These are phyloP conservation scores for Clonostachys sp. DNA, from an alignment of 2,329 filamentous ascomycete genomes.

Conservation along the genomic window DNA sequence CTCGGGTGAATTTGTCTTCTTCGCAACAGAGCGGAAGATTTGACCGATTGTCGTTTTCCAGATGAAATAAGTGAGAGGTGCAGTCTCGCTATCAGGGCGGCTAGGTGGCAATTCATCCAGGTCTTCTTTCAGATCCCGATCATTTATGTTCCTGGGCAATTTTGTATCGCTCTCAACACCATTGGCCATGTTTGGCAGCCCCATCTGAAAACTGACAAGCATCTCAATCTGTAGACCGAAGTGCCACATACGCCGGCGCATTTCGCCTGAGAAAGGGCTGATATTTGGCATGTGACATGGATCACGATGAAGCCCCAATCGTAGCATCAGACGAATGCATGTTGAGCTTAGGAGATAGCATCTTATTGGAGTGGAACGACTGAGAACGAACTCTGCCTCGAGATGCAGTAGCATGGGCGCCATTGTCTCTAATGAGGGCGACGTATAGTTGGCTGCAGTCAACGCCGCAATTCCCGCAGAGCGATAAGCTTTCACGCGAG, in stretches of 20 bases:
- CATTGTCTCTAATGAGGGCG: too few species aligned
- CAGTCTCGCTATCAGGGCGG: constrained; percentile 5
- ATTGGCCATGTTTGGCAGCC: constrained; percentile 55
- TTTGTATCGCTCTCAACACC: constrained; percentile 5
- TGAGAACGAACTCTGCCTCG: constrained; percentile 48
- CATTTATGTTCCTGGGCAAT: constrained; percentile 6
- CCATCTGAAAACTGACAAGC: constrained; percentile 58
- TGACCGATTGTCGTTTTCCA: constrained; percentile 41
- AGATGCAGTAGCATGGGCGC: constrained; percentile 37
- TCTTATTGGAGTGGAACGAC: constrained; percentile 44
- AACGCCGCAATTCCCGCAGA: too few species aligned
- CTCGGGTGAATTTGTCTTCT: constrained; percentile 41
- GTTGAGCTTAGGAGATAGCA: constrained; percentile 48
- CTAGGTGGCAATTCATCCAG: constrained; percentile 3
- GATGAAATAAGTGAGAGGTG: constrained; percentile 47
- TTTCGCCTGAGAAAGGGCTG: constrained; percentile 39
- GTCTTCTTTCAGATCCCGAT: constrained; percentile 6
- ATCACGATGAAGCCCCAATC: constrained; percentile 55
- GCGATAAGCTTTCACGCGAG: constrained; percentile 43
- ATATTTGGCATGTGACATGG: constrained; percentile 44
- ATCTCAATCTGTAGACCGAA: constrained; percentile 51
- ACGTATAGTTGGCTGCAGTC: too few species aligned
- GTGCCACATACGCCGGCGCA: constrained; percentile 41
- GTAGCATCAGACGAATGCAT: constrained; percentile 48
- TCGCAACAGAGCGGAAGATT: constrained; percentile 44